A percentile compares a stretch with the other conserved stretches of the same genome.
These are phyloP conservation scores for Isatis tinctoria DNA, from an alignment of 345 rosid genomes.

Conservation along the genomic window DNA sequence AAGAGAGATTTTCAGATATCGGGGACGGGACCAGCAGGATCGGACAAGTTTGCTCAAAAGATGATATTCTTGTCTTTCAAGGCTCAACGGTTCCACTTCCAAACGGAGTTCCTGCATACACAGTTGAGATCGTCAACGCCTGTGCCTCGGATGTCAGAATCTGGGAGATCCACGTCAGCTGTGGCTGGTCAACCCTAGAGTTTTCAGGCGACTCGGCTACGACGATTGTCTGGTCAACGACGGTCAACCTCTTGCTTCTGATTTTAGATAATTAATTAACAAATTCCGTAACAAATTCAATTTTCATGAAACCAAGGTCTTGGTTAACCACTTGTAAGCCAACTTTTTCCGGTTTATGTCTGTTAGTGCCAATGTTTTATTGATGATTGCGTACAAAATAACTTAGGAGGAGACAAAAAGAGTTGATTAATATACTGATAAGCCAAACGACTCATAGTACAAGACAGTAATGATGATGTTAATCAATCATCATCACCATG, in stretches of 20 bases:
- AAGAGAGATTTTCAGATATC: conserved; percentile 13
- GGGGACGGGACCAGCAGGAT: conserved; percentile 39
- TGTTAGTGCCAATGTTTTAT: not conserved
- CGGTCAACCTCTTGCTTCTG: conserved; percentile 53
- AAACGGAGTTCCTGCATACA: conserved; percentile 59
- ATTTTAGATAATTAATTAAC: not conserved
- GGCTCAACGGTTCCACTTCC: conserved; percentile 55
- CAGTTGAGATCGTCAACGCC: conserved; percentile 47
- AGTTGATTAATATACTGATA: not conserved
- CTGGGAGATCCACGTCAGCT: conserved; percentile 59
- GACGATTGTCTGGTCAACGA: conserved; percentile 68
- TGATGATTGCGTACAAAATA: not conserved
- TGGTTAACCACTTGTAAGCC: not conserved
- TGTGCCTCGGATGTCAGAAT: conserved; percentile 56
- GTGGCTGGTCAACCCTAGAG: conserved; percentile 63
- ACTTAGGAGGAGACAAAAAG: not conserved
- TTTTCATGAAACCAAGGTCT: no score
- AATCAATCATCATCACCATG: no score
- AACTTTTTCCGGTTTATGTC: not conserved
- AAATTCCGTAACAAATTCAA: not conserved
- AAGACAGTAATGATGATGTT: not conserved
- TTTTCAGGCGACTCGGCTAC: conserved; percentile 50
- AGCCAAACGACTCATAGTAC: not conserved
- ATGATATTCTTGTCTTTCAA: conserved; percentile 55
- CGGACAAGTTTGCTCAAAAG: conserved; percentile 53